Percentiles rank a stretch among this genome's conserved stretches.
Evolutionary conservation across 164 flowering plant genomes (phyloP).

Genomic region (Protea cynaroides): DNA sequence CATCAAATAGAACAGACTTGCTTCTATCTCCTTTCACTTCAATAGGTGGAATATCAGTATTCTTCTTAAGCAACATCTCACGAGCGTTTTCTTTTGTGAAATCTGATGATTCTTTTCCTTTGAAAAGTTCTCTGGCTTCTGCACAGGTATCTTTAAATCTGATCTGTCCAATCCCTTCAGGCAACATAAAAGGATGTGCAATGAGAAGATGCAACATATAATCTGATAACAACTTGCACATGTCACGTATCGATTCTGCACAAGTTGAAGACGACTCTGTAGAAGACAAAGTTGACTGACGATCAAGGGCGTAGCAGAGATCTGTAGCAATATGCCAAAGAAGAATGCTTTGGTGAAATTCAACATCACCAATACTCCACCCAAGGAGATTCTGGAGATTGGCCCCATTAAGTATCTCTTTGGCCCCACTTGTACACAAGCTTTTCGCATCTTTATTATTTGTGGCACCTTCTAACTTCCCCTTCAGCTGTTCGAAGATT

Average conservation of each 20-base stretch:
- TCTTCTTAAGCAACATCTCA: no score
- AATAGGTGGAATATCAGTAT: background rate
- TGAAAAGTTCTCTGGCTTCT: slow-evolving; percentile 15
- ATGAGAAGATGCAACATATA: slow-evolving; percentile 33
- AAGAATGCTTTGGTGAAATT: slow-evolving; percentile 4
- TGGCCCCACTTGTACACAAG: background rate
- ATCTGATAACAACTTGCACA: slow-evolving; percentile 17
- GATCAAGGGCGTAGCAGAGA: slow-evolving; percentile 11
- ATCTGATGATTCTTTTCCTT: background rate
- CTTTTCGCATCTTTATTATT: background rate
- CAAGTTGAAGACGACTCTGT: no score
- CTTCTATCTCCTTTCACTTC: background rate
- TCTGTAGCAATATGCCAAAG: slow-evolving; percentile 39
- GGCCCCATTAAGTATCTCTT: background rate
- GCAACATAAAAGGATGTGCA: slow-evolving; percentile 23
- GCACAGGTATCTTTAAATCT: slow-evolving; percentile 22
- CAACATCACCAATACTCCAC: no score
- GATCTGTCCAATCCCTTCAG: slow-evolving; percentile 26
- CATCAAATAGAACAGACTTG: background rate
- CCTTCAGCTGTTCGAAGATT: slow-evolving; percentile 6
- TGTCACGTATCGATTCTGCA: no score
- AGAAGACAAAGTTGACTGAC: no score
- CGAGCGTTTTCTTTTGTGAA: background rate
- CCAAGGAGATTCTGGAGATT: background rate
- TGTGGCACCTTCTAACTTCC: background rate